Evolutionary conservation across 140 eudicot genomes (phyloP).

Genomic region (Erigeron philadelphicus): DNA sequence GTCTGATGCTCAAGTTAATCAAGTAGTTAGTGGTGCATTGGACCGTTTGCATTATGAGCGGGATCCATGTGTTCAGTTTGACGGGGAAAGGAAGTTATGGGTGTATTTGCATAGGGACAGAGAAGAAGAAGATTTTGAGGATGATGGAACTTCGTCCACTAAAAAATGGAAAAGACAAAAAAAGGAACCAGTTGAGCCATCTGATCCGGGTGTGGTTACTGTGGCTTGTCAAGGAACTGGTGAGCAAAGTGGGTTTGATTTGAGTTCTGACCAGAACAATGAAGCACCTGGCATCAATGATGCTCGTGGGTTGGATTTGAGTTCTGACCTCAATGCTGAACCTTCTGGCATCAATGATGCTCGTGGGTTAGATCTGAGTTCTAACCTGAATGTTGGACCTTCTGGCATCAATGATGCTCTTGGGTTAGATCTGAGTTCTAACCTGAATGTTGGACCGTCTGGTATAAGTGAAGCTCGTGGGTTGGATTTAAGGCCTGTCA

Average conservation of each 20-base stretch:
- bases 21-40: slow-evolving; percentile 94
- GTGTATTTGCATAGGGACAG: slow-evolving; percentile 86
- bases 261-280: not conserved
- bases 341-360: too few species aligned
- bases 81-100: slow-evolving; percentile 86
- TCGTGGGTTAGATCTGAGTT: too few species aligned
- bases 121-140: slow-evolving; percentile 97
- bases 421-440: too few species aligned
- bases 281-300: too few species aligned
- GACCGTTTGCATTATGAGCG: slow-evolving; percentile 96
- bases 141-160: slow-evolving; percentile 97
- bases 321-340: too few species aligned
- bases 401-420: too few species aligned
- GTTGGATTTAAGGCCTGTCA: slow-evolving; percentile 36
- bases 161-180: slow-evolving; percentile 95
- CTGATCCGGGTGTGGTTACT: slow-evolving; percentile 24
- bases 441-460: too few species aligned
- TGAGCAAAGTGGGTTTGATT: slow-evolving; percentile 56
- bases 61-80: slow-evolving; percentile 95
- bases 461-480: too few species aligned
- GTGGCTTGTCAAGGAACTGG: slow-evolving; percentile 45
- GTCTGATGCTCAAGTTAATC: slow-evolving; percentile 83
- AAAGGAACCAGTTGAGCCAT: slow-evolving; percentile 60
- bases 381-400: too few species aligned
- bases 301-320: too few species aligned